A percentile compares a stretch with the other conserved stretches of the same genome.
Evolutionary conservation across 1,284 basidiomycete genomes (phyloP).

Genomic region (Mycena sp.): DNA sequence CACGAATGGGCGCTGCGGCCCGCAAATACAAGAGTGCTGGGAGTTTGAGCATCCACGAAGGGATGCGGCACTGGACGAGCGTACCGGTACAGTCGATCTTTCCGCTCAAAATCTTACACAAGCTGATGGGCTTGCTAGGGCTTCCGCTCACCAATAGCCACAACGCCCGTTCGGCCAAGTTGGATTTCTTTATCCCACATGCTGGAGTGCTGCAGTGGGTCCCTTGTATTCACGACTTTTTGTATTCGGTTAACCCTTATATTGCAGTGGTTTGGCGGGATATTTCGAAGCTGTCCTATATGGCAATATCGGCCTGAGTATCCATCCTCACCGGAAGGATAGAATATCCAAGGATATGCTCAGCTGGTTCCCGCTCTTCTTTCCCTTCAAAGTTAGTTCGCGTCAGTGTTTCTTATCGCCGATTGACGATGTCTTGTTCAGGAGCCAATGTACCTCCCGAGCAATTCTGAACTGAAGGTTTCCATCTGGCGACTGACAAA

Average conservation of each 20-base stretch:
- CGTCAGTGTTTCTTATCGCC: conserved; percentile 23
- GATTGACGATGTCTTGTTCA: conserved; percentile 45
- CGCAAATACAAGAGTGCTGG: conserved; percentile 95
- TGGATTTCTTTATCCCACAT: conserved; percentile 94
- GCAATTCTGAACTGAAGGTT: conserved; percentile 91
- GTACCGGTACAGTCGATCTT: conserved; percentile 58
- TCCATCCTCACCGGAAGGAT: conserved; percentile 90
- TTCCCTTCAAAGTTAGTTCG: conserved; percentile 88
- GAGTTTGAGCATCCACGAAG: conserved; percentile 93
- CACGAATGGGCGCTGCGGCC: conserved; percentile 75
- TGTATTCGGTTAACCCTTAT: conserved; percentile 10
- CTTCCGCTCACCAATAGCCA: conserved; percentile 89
- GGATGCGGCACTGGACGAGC: conserved; percentile 79
- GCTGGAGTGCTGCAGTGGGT: conserved; percentile 88
- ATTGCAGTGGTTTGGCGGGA: conserved; percentile 85
- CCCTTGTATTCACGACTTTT: not conserved
- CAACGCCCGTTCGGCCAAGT: conserved; percentile 83
- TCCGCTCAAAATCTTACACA: conserved; percentile 17
- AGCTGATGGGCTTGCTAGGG: conserved; percentile 56
- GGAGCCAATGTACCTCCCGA: conserved; percentile 94
- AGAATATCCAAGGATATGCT: conserved; percentile 93
- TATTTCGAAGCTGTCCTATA: conserved; percentile 98
- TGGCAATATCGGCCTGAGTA: conserved; percentile 89
- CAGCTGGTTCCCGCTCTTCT: conserved; percentile 99
- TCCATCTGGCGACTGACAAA: conserved; percentile 95